These are phyloP conservation scores for Dimocarpus longan DNA, from an alignment of 345 rosid species.

Conservation along the genomic window DNA sequence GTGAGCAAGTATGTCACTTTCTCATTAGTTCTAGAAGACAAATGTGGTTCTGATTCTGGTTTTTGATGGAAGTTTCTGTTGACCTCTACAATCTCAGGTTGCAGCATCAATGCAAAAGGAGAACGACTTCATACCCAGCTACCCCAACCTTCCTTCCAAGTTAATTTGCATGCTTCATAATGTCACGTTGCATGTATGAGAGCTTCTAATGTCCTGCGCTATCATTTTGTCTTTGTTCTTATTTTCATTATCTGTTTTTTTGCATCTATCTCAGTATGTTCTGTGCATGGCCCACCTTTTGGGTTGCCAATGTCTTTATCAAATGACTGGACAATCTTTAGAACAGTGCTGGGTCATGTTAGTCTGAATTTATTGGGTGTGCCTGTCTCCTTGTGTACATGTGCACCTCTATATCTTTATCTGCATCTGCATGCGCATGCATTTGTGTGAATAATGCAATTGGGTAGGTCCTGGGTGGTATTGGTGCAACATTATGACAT, in stretches of 20 bases:
- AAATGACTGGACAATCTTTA: background rate
- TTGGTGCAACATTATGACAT: constrained; percentile 1
- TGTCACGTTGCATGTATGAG: constrained; percentile 66
- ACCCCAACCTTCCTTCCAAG: constrained; percentile 76
- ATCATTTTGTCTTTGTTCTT: background rate
- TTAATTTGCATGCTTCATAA: constrained; percentile 73
- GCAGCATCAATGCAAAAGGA: constrained; percentile 82
- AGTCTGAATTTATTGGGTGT: background rate
- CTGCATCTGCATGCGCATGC: background rate
- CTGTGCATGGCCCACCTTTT: background rate
- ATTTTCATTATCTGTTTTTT: background rate
- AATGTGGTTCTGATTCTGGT: constrained; percentile 14
- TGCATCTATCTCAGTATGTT: background rate
- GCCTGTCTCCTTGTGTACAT: background rate
- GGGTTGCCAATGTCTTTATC: background rate
- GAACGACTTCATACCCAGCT: constrained; percentile 65
- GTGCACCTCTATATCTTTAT: background rate
- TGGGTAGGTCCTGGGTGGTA: background rate
- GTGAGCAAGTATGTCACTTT: constrained; percentile 71
- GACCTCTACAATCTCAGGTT: constrained; percentile 47
- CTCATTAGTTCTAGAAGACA: constrained; percentile 18
- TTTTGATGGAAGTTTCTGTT: constrained; percentile 20
- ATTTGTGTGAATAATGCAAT: background rate
- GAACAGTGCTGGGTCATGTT: background rate
- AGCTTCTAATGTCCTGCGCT: constrained; percentile 7